Base-by-base conservation (phyloP, 768 basidiomycete species). In the Coprinopsis strossmayeri region DNA sequence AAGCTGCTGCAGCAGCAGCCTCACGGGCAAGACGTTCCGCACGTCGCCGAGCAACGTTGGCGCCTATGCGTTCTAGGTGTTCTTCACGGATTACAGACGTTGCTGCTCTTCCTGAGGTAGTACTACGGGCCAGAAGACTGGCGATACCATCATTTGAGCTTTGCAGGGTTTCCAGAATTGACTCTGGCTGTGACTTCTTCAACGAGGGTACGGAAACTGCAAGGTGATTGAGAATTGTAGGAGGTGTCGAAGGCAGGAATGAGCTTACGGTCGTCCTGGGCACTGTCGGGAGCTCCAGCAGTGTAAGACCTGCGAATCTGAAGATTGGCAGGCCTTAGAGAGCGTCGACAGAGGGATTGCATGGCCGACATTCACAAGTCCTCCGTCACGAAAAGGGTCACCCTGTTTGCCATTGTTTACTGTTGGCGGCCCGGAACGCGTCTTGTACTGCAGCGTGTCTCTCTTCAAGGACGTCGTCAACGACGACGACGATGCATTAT, bases 401-500 rank as follows among this genome's bases (percentile, higher is more conserved):
- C 30, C 7, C 30, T 32, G 30, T 32, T 32, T 32, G 30, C 9
- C 9, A 7, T 32, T 32, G 30, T 32, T 32, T 32, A 7, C 15
- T 15, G 15, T 32, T 32, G 30, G 30, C 30, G 15, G 30, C 30
- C 9, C 15, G 15, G 30, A 7, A 32, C 9, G 15, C 30, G 30
- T 7, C n/a, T n/a, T n/a, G n/a, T n/a, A n/a, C n/a, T n/a, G 30
- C 30, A 32, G 7, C 15, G 30, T 7, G 9, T 32, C 30, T 7
- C 30, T 7, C 30, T 32, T 32, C 9, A 15, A 32, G 9, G 30
- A 32, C 35, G 35, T 10, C 35, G 10, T 7, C 35, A 17, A 38
- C 11, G 5, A 38, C 9, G 35, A 32, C 10, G 17, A 18, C 11
- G 35, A 75, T 75, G 71, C 58, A 65, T 60, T 60, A 61, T 35